Percentiles rank a stretch among this genome's conserved stretches.
phyloP scores from a whole-genome alignment of 2,329 filamentous ascomycete species.

The Leptographium procerum region DNA sequence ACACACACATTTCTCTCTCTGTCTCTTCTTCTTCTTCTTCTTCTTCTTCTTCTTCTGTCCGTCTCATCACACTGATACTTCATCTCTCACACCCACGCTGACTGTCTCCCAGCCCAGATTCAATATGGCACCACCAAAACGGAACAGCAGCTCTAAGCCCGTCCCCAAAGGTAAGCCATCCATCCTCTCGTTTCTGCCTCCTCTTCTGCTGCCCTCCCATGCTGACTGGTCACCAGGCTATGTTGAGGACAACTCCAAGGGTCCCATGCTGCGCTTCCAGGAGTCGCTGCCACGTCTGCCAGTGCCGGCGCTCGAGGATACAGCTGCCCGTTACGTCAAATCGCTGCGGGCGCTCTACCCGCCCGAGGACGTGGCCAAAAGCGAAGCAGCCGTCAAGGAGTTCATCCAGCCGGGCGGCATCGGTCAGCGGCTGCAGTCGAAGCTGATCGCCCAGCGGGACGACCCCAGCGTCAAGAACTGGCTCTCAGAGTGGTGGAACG shows the following conservation, averaged over 20 bases:
- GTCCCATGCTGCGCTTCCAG: slow-evolving; percentile 73
- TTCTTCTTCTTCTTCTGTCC: slow-evolving; percentile 1
- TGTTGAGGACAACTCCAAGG: slow-evolving; percentile 67
- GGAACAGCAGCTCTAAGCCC: slow-evolving; percentile 42
- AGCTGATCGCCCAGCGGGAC: slow-evolving; percentile 66
- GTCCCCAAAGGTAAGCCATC: slow-evolving; percentile 11
- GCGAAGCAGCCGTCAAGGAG: slow-evolving; percentile 73
- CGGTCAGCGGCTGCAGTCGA: slow-evolving; percentile 77
- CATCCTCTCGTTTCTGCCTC: slow-evolving; percentile 34
- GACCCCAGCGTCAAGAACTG: slow-evolving; percentile 82
- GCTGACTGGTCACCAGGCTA: slow-evolving; percentile 46
- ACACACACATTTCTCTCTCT: slow-evolving; percentile 2
- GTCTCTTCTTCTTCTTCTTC: neutral
- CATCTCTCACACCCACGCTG: neutral
- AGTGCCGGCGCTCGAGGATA: slow-evolving; percentile 74
- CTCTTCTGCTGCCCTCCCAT: neutral
- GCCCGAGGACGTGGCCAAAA: slow-evolving; percentile 54
- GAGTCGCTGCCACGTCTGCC: slow-evolving; percentile 73
- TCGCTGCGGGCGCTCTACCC: slow-evolving; percentile 65
- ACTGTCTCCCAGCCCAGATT: slow-evolving; percentile 8
- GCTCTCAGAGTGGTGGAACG: slow-evolving; percentile 98
- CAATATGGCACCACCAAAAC: slow-evolving; percentile 41
- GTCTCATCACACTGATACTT: slow-evolving; percentile 3
- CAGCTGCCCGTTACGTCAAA: slow-evolving; percentile 68
- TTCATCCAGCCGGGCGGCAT: slow-evolving; percentile 81